Conservation (phyloP, 2,329 filamentous ascomycete genomes). For the Rhinocladiella mackenziei region DNA sequence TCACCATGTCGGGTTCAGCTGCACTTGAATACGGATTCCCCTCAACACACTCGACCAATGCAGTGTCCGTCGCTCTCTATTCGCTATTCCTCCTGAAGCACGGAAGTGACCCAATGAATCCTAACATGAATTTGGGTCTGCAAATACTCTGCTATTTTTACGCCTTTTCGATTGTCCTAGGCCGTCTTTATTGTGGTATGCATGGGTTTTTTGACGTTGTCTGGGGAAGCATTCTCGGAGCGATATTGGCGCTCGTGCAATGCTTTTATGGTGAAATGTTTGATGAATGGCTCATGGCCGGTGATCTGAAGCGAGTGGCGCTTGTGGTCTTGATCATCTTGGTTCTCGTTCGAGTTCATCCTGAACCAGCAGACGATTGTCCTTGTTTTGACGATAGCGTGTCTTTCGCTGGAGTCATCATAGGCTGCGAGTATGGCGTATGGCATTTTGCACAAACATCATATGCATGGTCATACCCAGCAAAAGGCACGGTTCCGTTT, state of each 20-base stretch:
- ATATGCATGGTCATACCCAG: conserved; percentile 49
- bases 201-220: conserved; percentile 93
- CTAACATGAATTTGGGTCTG: conserved; percentile 57
- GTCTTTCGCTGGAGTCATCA: conserved; percentile 83
- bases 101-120: conserved; percentile 45
- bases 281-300: conserved; percentile 65
- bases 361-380: conserved; percentile 93
- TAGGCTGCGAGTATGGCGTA: conserved; percentile 74
- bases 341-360: conserved; percentile 79
- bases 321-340: conserved; percentile 64
- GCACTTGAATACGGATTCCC: conserved; percentile 96
- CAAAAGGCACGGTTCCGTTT: conserved; percentile 61
- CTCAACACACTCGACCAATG: conserved; percentile 94
- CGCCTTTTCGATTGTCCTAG: conserved; percentile 81
- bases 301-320: conserved; percentile 61
- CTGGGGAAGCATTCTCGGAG: conserved; percentile 73
- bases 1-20: conserved; percentile 95
- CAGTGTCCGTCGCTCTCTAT: conserved; percentile 88
- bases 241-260: conserved; percentile 56
- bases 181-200: conserved; percentile 96
- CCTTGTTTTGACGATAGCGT: conserved; percentile 97
- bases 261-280: conserved; percentile 55
- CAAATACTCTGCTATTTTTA: conserved; percentile 76
- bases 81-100: conserved; percentile 64
- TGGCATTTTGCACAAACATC: conserved; percentile 71